Base-by-base conservation (phyloP, 2,329 filamentous ascomycete genomes). In the Aspergillus fischeri region DNA sequence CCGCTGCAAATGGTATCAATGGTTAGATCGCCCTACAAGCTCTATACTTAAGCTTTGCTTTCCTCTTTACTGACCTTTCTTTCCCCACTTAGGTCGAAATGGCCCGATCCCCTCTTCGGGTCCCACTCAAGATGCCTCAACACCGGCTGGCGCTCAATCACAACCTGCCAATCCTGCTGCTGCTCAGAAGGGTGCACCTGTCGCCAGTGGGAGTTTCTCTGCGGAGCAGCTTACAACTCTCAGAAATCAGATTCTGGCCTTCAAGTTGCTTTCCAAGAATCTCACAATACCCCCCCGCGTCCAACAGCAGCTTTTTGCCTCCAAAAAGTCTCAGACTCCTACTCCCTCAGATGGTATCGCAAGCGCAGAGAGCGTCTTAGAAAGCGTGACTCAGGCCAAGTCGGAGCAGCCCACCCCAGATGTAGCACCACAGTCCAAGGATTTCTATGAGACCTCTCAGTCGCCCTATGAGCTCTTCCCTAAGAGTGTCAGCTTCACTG, bases 241-340 rank as follows among this genome's bases (percentile, higher is more conserved):
- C 9, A 83, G 91, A 59, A 87, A 90, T 63, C 94, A 99, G 72
- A 96, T 97, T 52, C 83, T 88, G 65, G 92, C 93, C 0, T 97
- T 97, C 77, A 95, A 95, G 75, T 83, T 92, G 63, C 81, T 99
- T 3, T 88, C 90, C 4, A 95, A 94, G 74, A 96, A 96, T 65
- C 81, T 89, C 14, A 88, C 92, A 0, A 85, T 97, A 3, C 91
- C 93, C 1, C 75, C 84, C 29, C 83, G 85, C 60, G 83, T 96
- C 62, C 91, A 96, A 71, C 89, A 93, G 68, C 86, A 89, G 51
- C 86, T 97, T 41, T 96, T 92, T 70, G 82, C 88, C 48, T 86
- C 73, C 70, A 67, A 76, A 61, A 75, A 75, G 60, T 59, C 62
- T 21, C 71, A 68, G 61, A 71, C 70, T 3, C 73, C 75, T 24